phyloP scores from a whole-genome alignment of 805 yeast species.

The Candida sakaeoensis region DNA sequence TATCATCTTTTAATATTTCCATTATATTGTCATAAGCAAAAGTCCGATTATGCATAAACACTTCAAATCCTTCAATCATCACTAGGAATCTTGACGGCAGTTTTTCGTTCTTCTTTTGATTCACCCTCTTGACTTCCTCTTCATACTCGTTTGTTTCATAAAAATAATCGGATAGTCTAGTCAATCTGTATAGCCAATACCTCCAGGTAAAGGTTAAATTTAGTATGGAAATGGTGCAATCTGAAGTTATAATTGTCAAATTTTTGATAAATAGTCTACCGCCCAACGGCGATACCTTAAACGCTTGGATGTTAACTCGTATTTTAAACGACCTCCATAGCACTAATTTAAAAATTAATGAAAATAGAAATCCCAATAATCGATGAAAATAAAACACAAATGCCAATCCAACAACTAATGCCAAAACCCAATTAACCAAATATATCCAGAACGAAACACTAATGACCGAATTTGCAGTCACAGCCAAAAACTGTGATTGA shows the following conservation, averaged over 20 bases:
- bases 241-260: slow-evolving; percentile 66
- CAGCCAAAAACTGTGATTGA: slow-evolving; percentile 23
- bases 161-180: slow-evolving; percentile 37
- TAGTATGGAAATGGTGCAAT: slow-evolving; percentile 66
- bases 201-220: slow-evolving; percentile 84
- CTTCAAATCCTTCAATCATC: slow-evolving; percentile 72
- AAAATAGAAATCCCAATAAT: slow-evolving; percentile 56
- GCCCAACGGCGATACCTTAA: slow-evolving; percentile 74
- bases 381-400: slow-evolving; percentile 77
- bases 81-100: slow-evolving; percentile 57
- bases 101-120: slow-evolving; percentile 35
- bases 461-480: slow-evolving; percentile 18
- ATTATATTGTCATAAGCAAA: slow-evolving; percentile 68
- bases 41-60: slow-evolving; percentile 78
- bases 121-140: background rate
- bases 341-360: slow-evolving; percentile 46
- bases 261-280: slow-evolving; percentile 81
- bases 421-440: slow-evolving; percentile 75
- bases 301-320: slow-evolving; percentile 63
- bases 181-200: slow-evolving; percentile 65
- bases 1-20: slow-evolving; percentile 25
- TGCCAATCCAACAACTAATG: slow-evolving; percentile 56
- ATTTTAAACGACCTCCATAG: slow-evolving; percentile 64
- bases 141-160: slow-evolving; percentile 6
- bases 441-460: slow-evolving; percentile 56